Base-by-base conservation (phyloP, 2,329 filamentous ascomycete species). In the Trichophyton schoenleinii region DNA sequence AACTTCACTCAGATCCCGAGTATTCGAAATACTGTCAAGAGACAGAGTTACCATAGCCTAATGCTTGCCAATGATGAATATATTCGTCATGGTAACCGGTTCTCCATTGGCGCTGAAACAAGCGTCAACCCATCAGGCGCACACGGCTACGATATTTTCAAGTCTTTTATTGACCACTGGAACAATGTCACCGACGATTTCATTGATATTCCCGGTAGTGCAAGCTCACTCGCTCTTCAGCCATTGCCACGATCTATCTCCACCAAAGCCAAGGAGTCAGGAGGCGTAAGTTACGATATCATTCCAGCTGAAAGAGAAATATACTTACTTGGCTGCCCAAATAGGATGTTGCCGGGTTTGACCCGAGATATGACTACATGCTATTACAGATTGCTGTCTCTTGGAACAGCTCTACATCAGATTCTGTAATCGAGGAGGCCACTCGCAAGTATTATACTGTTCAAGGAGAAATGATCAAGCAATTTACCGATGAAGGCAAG, bases 1-100 rank as follows among this genome's bases (percentile, higher is more conserved):
- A 78, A 79, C 61, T 87, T 87, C 69, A 78, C 79, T 1, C 73
- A 73, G 44, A 74, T 82, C 55, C 67, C 70, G 0, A 75, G 76
- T 1, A 63, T 73, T 0, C 67, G 75, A 22, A 79, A 82, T 66
- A 77, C 71, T 18, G 74, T 73, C 58, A 77, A 78, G 67, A 76
- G 75, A 2, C 79, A 76, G 64, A 76, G 72, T 5, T 81, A 81
- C 63, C 71, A 75, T 59, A 75, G 77, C 48, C 70, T 83, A 5
- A 73, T 81, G 63, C 71, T 68, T 15, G 68, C 68, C 38, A 81
- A 80, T 66, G 77, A 82, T 62, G 38, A 67, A 18, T 70, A 71
- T 59, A 70, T 73, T 57, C 63, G 71, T 53, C 70, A 70, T 55
- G 73, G 70, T 18, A 69, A 72, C 65, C 74, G 74, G n/a, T 76